Evolutionary conservation across 805 yeast species (phyloP).

Genomic region (Maudiozyma pseudohumilis): DNA sequence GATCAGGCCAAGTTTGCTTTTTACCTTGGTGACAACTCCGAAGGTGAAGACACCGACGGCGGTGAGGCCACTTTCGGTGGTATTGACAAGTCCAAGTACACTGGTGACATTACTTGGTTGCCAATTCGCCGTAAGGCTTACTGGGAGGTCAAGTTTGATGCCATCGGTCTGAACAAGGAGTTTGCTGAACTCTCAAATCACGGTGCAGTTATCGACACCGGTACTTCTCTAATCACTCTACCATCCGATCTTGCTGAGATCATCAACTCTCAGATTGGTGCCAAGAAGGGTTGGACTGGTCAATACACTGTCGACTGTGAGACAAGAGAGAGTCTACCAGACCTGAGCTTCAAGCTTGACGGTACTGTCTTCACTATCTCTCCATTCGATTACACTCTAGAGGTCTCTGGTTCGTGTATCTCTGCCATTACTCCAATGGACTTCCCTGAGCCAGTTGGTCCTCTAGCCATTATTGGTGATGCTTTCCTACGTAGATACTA

Average conservation of each 20-base stretch:
- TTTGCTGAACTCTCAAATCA: constrained; percentile 69
- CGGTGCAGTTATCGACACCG: constrained; percentile 98
- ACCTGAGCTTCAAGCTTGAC: constrained; percentile 77
- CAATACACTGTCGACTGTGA: constrained; percentile 92
- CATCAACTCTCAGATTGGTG: constrained; percentile 91
- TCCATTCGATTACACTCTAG: constrained; percentile 88
- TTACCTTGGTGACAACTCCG: constrained; percentile 77
- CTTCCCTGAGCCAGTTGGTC: constrained; percentile 94
- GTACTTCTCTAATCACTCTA: constrained; percentile 90
- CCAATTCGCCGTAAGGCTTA: constrained; percentile 99
- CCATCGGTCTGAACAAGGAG: constrained; percentile 86
- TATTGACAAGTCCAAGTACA: constrained; percentile 60
- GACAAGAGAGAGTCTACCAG: constrained; percentile 75
- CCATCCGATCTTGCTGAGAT: constrained; percentile 96
- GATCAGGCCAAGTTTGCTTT: constrained; percentile 84
- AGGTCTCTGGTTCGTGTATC: constrained; percentile 89
- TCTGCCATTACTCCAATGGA: constrained; percentile 97
- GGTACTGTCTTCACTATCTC: constrained; percentile 87
- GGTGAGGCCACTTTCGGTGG: constrained; percentile 97
- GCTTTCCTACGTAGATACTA: constrained; percentile 93
- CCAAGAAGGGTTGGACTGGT: constrained; percentile 94
- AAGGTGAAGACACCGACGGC: constrained; percentile 48
- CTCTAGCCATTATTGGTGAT: constrained; percentile 92
- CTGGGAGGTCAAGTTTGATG: constrained; percentile 95
- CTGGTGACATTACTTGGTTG: constrained; percentile 85